phyloP scores from a whole-genome alignment of 176 grass and related monocot genomes.

The Triticum dicoccoides region DNA sequence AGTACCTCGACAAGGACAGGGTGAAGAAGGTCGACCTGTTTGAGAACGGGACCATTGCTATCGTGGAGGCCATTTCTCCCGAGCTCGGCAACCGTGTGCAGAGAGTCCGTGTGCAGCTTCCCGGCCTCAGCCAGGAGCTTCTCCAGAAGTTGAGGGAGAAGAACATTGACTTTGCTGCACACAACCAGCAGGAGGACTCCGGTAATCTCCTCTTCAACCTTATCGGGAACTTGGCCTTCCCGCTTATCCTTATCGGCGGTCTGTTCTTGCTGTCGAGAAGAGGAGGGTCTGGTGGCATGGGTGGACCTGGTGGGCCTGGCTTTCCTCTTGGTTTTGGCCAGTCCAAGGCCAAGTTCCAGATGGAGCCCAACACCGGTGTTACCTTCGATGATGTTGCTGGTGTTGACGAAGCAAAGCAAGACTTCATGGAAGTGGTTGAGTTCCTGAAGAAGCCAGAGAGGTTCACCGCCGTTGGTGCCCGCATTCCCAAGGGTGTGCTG shows the following conservation, averaged over 20 bases:
- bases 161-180: slow-evolving; percentile 95
- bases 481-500: slow-evolving; percentile 97
- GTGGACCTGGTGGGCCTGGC: slow-evolving; percentile 85
- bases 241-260: slow-evolving; percentile 92
- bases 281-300: slow-evolving; percentile 73
- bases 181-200: slow-evolving; percentile 92
- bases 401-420: slow-evolving; percentile 90
- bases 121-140: slow-evolving; percentile 90
- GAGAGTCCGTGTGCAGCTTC: slow-evolving; percentile 91
- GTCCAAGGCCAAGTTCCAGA: slow-evolving; percentile 97
- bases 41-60: slow-evolving; percentile 91
- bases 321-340: slow-evolving; percentile 91
- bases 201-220: slow-evolving; percentile 87
- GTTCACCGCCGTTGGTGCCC: slow-evolving; percentile 95
- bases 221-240: slow-evolving; percentile 93
- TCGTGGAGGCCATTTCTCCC: slow-evolving; percentile 89
- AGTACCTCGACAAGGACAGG: slow-evolving; percentile 96
- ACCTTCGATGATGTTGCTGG: slow-evolving; percentile 97
- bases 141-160: slow-evolving; percentile 95
- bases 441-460: slow-evolving; percentile 97
- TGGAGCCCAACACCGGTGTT: slow-evolving; percentile 98
- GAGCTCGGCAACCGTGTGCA: slow-evolving; percentile 92
- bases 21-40: slow-evolving; percentile 95
- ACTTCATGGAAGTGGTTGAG: slow-evolving; percentile 99
- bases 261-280: slow-evolving; percentile 89